These are phyloP conservation scores for Spathaspora girioi DNA, from an alignment of 805 yeast genomes.

Conservation along the genomic window DNA sequence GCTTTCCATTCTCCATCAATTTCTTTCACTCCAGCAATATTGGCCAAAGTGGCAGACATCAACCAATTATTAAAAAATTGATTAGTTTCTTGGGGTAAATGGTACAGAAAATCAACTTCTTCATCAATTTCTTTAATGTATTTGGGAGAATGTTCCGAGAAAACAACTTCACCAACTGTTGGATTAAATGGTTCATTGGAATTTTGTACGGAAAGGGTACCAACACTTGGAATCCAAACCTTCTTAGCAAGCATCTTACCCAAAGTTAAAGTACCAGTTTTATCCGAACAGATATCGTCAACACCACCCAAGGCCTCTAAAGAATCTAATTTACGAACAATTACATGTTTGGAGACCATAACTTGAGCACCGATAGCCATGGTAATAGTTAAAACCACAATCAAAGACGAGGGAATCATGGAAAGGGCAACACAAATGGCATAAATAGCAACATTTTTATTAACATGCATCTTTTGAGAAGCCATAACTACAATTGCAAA, in stretches of 20 bases:
- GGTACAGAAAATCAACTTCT: conserved; percentile 1
- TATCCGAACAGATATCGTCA: conserved; percentile 77
- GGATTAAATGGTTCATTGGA: conserved; percentile 66
- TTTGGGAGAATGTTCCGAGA: conserved; percentile 31
- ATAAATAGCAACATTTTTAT: conserved; percentile 77
- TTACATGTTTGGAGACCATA: conserved; percentile 66
- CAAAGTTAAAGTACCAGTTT: conserved; percentile 78
- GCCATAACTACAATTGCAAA: conserved; percentile 88
- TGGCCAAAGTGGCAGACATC: conserved; percentile 69
- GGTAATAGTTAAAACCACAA: conserved; percentile 79
- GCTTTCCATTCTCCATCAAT: conserved; percentile 63
- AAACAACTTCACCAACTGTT: conserved; percentile 46
- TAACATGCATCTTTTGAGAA: conserved; percentile 71
- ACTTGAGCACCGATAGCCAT: conserved; percentile 81
- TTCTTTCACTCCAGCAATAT: conserved; percentile 64
- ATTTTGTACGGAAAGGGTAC: conserved; percentile 51
- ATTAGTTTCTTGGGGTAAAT: conserved; percentile 8
- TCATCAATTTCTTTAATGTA: conserved; percentile 34
- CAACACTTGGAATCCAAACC: conserved; percentile 64
- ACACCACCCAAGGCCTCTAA: conserved; percentile 78
- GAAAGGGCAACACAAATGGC: conserved; percentile 83
- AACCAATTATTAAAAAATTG: conserved; percentile 49
- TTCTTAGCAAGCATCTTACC: conserved; percentile 75
- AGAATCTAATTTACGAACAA: conserved; percentile 74
- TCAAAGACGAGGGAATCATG: conserved; percentile 78